Conservation (phyloP, 345 rosid species). For the Noccaea caerulescens region DNA sequence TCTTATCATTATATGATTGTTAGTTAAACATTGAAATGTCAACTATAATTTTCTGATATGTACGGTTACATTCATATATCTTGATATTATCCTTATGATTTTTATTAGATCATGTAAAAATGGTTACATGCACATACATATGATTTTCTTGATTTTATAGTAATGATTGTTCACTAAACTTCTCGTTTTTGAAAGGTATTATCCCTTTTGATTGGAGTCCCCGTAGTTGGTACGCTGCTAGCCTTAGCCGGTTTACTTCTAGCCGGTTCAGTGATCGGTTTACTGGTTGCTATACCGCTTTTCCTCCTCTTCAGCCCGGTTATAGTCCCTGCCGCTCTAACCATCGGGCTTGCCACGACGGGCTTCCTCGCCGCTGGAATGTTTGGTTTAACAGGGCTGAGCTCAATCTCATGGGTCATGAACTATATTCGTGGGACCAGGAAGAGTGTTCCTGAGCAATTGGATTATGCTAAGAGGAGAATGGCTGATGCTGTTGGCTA, state of each 20-base stretch:
- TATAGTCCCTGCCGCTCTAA: conserved; percentile 61
- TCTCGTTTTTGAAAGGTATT: conserved; percentile 28
- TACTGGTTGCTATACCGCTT: conserved; percentile 49
- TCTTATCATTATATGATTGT: neutral
- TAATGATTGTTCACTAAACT: neutral
- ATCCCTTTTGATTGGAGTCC: conserved; percentile 50
- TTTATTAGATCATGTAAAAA: neutral
- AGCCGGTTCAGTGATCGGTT: conserved; percentile 49
- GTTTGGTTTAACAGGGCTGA: conserved; percentile 54
- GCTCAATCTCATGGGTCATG: conserved; percentile 57
- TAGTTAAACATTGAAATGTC: neutral
- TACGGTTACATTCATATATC: neutral
- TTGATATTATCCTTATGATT: neutral
- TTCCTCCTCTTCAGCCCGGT: conserved; percentile 65
- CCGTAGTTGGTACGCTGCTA: conserved; percentile 52
- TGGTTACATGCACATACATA: neutral
- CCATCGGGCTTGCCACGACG: conserved; percentile 47
- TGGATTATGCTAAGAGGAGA: conserved; percentile 52
- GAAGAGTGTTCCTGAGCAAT: conserved; percentile 43
- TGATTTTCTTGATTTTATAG: neutral
- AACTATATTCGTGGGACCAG: conserved; percentile 43
- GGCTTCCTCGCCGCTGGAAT: conserved; percentile 56
- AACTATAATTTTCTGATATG: neutral
- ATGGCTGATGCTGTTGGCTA: conserved; percentile 51
- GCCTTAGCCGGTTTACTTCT: conserved; percentile 54